Evolutionary conservation across 2,329 filamentous ascomycete genomes (phyloP).

Genomic region (Hawksworthiomyces lignivorus): DNA sequence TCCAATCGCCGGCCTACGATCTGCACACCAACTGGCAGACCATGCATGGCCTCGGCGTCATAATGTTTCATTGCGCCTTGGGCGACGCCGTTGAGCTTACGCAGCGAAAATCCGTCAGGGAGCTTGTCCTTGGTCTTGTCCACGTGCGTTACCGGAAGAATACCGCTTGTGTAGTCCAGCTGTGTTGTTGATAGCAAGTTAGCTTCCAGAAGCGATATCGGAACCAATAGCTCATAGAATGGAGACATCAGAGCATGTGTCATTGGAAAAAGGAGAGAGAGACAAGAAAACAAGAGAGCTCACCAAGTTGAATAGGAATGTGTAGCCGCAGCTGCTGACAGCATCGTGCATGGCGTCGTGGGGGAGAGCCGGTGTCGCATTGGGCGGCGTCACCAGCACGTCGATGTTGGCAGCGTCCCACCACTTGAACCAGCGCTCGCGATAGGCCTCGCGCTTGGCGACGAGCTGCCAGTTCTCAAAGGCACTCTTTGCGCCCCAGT

Average conservation of each 20-base stretch:
- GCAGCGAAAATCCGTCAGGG: constrained; percentile 50
- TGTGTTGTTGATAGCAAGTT: constrained; percentile 23
- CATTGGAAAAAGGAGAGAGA: background rate
- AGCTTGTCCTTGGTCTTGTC: constrained; percentile 61
- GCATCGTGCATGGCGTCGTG: constrained; percentile 82
- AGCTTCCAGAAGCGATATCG: constrained; percentile 5
- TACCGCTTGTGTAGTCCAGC: constrained; percentile 79
- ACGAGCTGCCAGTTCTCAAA: constrained; percentile 80
- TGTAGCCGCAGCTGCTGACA: constrained; percentile 83
- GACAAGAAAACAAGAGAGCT: constrained; percentile 22
- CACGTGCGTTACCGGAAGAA: constrained; percentile 80
- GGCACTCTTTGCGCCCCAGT: constrained; percentile 67
- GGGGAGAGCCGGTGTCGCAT: constrained; percentile 82
- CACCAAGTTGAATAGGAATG: constrained; percentile 84
- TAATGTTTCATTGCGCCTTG: constrained; percentile 81
- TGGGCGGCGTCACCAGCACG: constrained; percentile 74
- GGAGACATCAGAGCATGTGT: background rate
- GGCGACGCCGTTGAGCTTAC: constrained; percentile 69
- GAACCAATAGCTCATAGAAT: background rate
- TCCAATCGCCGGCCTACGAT: constrained; percentile 71
- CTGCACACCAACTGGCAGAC: constrained; percentile 79
- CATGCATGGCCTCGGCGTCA: constrained; percentile 74
- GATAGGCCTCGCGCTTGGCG: constrained; percentile 67
- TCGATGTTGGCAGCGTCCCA: constrained; percentile 69
- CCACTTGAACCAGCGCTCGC: constrained; percentile 74